Evolutionary conservation across 2,329 filamentous ascomycete species (phyloP).

Genomic region (Aspergillus spinulosporus): DNA sequence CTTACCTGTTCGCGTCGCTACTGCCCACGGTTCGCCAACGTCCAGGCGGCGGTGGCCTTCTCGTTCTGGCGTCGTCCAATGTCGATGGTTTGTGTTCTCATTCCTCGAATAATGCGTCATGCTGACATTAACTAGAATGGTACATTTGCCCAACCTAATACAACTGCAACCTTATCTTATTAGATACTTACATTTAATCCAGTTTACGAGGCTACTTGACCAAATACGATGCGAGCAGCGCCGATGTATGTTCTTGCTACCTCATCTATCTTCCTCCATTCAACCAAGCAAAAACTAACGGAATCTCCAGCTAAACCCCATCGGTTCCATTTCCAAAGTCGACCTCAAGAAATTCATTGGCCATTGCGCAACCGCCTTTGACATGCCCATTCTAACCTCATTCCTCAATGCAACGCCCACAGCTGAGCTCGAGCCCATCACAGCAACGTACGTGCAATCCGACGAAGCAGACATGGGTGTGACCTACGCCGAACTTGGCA

Average conservation of each 20-base stretch:
- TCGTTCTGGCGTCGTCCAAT: slow-evolving; percentile 69
- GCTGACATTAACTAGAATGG: slow-evolving; percentile 30
- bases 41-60: slow-evolving; percentile 58
- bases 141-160: slow-evolving; percentile 9
- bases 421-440: slow-evolving; percentile 67
- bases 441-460: slow-evolving; percentile 59
- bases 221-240: slow-evolving; percentile 65
- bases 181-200: slow-evolving; percentile 35
- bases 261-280: background rate
- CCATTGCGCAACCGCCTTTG: slow-evolving; percentile 61
- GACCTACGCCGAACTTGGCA: slow-evolving; percentile 56
- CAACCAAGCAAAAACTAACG: slow-evolving; percentile 2
- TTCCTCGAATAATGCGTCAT: background rate
- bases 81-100: slow-evolving; percentile 49
- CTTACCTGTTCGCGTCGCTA: slow-evolving; percentile 65
- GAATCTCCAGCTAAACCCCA: slow-evolving; percentile 35
- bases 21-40: slow-evolving; percentile 60
- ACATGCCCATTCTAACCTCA: slow-evolving; percentile 63
- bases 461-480: slow-evolving; percentile 60
- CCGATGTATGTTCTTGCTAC: slow-evolving; percentile 50
- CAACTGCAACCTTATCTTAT: background rate
- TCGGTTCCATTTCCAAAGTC: slow-evolving; percentile 59
- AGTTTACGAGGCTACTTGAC: slow-evolving; percentile 59
- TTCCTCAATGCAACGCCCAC: slow-evolving; percentile 66
- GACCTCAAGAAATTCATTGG: slow-evolving; percentile 71